Evolutionary conservation across 169 alveolate species (phyloP).

Genomic region (Cystoisospora suis): DNA sequence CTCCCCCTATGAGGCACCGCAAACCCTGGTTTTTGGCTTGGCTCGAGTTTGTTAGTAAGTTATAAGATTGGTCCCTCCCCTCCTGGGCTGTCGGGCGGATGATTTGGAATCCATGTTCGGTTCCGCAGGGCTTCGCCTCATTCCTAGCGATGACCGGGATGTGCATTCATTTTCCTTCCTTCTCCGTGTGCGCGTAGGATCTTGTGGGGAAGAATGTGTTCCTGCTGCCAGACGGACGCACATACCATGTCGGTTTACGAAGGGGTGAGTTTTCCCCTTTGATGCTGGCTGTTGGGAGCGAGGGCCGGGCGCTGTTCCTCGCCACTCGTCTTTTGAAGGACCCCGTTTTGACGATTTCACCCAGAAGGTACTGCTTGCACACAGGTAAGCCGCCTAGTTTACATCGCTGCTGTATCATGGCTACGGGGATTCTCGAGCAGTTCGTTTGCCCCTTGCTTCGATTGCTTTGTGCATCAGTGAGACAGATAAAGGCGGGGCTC

Average conservation of each 20-base stretch:
- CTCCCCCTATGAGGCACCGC: no score
- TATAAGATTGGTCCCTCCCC: no score
- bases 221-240: constrained; percentile 49
- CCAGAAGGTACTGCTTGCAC: constrained; percentile 34
- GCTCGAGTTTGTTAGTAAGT: no score
- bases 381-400: no score
- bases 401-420: no score
- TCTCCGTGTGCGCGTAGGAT: neutral
- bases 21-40: no score
- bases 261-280: constrained; percentile 48
- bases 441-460: no score
- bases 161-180: neutral
- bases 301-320: constrained; percentile 47
- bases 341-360: neutral
- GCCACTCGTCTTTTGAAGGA: constrained; percentile 26
- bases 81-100: no score
- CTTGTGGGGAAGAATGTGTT: constrained; percentile 42
- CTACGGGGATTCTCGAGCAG: no score
- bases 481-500: no score
- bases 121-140: neutral
- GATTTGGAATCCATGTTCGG: no score
- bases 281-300: constrained; percentile 62
- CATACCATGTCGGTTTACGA: constrained; percentile 64
- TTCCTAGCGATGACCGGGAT: neutral
- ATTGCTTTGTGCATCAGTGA: no score